These are phyloP conservation scores for Ophiostoma himal-ulmi DNA, from an alignment of 2,329 filamentous ascomycete species.

Conservation along the genomic window DNA sequence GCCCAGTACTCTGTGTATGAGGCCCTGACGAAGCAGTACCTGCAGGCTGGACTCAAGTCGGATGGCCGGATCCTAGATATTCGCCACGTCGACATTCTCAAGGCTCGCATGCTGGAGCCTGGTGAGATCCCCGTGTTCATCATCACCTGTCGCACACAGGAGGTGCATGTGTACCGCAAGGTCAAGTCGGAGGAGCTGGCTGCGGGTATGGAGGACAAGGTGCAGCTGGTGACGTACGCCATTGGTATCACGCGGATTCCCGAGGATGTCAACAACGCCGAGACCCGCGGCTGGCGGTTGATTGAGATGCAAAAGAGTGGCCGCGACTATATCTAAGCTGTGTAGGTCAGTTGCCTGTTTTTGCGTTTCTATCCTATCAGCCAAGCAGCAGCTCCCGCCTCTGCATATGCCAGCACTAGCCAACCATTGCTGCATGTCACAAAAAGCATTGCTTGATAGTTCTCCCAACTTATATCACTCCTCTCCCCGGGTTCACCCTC, in stretches of 20 bases:
- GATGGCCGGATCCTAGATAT: conserved; percentile 96
- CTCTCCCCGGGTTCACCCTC: not conserved
- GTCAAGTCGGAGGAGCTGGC: conserved; percentile 83
- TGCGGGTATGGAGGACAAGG: conserved; percentile 97
- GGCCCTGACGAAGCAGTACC: conserved; percentile 94
- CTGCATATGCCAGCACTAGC: not conserved
- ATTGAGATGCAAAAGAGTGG: conserved; percentile 99
- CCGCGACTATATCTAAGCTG: conserved; percentile 64
- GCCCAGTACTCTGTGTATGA: conserved; percentile 96
- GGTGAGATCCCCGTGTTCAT: conserved; percentile 94
- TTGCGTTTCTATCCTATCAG: not conserved
- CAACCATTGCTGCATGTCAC: not conserved
- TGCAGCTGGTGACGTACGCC: conserved; percentile 95
- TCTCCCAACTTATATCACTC: not conserved
- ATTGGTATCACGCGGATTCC: conserved; percentile 91
- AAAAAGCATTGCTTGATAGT: not conserved
- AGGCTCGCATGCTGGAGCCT: conserved; percentile 73
- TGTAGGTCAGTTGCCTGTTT: not conserved
- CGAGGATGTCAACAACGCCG: conserved; percentile 93
- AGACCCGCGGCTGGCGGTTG: conserved; percentile 92
- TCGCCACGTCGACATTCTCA: conserved; percentile 81
- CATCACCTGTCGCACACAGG: conserved; percentile 91
- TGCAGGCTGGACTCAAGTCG: conserved; percentile 84
- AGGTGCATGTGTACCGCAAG: conserved; percentile 95
- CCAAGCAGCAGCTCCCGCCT: no score